Evolutionary conservation across 805 yeast genomes (phyloP).

Genomic region (Spathaspora passalidarum): DNA sequence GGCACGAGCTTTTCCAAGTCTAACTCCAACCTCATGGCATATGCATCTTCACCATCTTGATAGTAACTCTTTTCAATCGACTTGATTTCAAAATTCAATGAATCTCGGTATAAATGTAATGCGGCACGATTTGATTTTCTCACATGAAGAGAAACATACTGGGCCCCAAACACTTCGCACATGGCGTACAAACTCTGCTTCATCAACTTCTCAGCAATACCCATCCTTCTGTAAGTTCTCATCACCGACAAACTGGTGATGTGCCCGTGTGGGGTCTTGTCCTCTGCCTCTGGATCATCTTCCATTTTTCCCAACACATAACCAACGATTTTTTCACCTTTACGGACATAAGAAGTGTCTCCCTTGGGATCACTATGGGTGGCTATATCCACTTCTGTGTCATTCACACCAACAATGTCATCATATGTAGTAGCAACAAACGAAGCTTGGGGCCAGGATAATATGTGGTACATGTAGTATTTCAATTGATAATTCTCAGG

Average conservation of each 20-base stretch:
- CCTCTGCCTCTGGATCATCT: slow-evolving; percentile 79
- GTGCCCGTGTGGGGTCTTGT: slow-evolving; percentile 85
- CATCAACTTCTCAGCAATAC: slow-evolving; percentile 90
- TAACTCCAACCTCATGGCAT: slow-evolving; percentile 80
- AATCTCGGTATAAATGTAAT: slow-evolving; percentile 82
- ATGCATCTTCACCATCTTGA: slow-evolving; percentile 97
- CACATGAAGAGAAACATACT: slow-evolving; percentile 87
- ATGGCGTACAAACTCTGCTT: slow-evolving; percentile 77
- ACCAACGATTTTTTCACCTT: slow-evolving; percentile 86
- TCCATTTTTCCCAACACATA: slow-evolving; percentile 96
- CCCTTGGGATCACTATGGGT: slow-evolving; percentile 42
- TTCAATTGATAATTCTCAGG: slow-evolving; percentile 94
- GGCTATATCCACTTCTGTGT: slow-evolving; percentile 7
- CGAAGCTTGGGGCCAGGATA: slow-evolving; percentile 97
- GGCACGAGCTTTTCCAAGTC: slow-evolving; percentile 61
- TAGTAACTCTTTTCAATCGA: slow-evolving; percentile 85
- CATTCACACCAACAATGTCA: slow-evolving; percentile 19
- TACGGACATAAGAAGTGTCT: slow-evolving; percentile 61
- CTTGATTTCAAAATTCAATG: slow-evolving; percentile 77
- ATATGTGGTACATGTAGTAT: slow-evolving; percentile 88
- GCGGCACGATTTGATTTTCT: slow-evolving; percentile 94
- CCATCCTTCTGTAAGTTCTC: slow-evolving; percentile 94
- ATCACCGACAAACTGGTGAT: slow-evolving; percentile 90
- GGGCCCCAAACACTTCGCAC: slow-evolving; percentile 76
- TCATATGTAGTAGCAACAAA: slow-evolving; percentile 84